These are phyloP conservation scores for Acrocalymma vagum DNA, from an alignment of 2,329 filamentous ascomycete species.

Conservation along the genomic window DNA sequence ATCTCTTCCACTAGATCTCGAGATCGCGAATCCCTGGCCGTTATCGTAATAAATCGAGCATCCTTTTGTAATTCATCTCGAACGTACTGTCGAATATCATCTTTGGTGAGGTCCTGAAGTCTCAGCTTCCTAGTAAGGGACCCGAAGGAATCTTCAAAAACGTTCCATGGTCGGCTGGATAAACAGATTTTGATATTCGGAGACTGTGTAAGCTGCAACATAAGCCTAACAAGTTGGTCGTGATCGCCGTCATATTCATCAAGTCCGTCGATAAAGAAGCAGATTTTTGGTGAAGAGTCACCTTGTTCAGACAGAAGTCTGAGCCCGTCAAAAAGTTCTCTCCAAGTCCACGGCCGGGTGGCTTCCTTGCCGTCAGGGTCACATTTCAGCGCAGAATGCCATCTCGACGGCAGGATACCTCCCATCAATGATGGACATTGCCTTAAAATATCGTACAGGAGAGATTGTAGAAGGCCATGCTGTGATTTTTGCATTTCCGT, in stretches of 20 bases:
- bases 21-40: background rate
- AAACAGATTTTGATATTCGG: constrained; percentile 16
- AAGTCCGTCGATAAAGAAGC: constrained; percentile 26
- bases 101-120: constrained; percentile 8
- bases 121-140: background rate
- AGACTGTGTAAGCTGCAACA: constrained; percentile 1
- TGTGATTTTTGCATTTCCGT: constrained; percentile 18
- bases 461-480: constrained; percentile 12
- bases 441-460: constrained; percentile 20
- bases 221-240: constrained; percentile 6
- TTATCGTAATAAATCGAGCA: background rate
- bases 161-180: constrained; percentile 13
- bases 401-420: too few relatives aligned
- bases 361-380: too few relatives aligned
- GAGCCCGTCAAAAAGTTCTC: background rate
- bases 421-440: too few relatives aligned
- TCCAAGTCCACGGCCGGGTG: background rate
- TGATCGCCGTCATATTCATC: constrained; percentile 17
- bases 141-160: constrained; percentile 10
- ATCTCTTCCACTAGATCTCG: constrained; percentile 6
- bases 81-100: constrained; percentile 6
- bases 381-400: too few relatives aligned
- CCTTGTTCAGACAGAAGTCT: background rate
- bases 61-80: background rate
- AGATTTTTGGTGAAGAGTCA: constrained; percentile 4